Conservation (phyloP, 768 basidiomycete species). For the Russula olivacea region DNA sequence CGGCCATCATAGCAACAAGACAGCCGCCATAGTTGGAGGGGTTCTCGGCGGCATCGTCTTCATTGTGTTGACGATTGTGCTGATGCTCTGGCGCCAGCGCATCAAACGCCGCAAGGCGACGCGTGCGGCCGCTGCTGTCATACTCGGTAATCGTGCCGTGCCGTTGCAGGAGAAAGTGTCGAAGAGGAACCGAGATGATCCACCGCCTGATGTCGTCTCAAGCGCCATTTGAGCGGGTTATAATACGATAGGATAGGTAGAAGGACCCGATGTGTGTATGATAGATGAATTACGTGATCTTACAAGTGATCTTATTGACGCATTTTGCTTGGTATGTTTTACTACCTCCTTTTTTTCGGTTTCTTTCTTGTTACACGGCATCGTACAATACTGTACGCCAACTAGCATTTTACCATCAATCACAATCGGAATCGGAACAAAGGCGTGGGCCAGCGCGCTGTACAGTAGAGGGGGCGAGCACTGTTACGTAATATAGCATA, state of each 20-base stretch:
- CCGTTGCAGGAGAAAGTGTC: conserved; percentile 11
- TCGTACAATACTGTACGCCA: neutral
- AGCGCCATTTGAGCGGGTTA: neutral
- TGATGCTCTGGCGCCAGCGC: conserved; percentile 12
- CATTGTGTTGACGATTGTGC: neutral
- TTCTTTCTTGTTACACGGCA: neutral
- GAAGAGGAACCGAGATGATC: neutral
- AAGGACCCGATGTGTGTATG: neutral
- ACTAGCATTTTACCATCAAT: too few species aligned
- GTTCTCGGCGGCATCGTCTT: neutral
- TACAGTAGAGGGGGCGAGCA: neutral
- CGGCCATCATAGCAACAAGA: neutral
- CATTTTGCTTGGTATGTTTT: neutral
- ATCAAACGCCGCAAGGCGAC: conserved; percentile 12
- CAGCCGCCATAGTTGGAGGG: conserved; percentile 1
- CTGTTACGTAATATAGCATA: neutral
- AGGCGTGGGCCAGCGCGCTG: neutral
- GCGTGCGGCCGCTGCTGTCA: neutral
- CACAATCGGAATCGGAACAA: too few species aligned
- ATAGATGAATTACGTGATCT: neutral
- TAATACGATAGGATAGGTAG: neutral
- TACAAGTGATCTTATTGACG: neutral
- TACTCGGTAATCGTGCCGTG: neutral
- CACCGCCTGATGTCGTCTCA: neutral
- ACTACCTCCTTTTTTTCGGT: neutral